phyloP scores from a whole-genome alignment of 78 protist species.

The Diacronema lutheri region DNA sequence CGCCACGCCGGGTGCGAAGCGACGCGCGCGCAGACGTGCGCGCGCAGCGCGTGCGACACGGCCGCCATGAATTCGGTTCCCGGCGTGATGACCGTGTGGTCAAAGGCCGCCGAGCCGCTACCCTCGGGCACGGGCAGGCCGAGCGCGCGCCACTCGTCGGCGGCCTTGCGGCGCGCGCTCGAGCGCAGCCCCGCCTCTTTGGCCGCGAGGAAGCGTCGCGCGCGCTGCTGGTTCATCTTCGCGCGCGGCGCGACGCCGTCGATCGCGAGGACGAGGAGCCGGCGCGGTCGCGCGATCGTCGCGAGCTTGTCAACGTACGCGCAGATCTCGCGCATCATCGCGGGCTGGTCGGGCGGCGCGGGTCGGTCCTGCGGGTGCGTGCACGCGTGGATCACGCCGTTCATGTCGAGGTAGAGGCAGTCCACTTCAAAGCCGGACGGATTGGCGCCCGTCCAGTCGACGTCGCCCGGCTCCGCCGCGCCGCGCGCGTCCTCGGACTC shows the following conservation, averaged over 20 bases:
- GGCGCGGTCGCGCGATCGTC: conserved; percentile 70
- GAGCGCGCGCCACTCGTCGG: too few relatives aligned
- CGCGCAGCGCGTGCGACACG: conserved; percentile 18
- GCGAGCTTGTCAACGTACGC: conserved; percentile 81
- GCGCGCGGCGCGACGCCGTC: conserved; percentile 96
- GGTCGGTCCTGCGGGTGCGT: conserved; percentile 69
- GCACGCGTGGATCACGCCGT: conserved; percentile 94
- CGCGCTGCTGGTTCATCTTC: conserved; percentile 95
- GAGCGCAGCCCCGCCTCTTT: neutral
- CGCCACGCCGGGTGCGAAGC: conserved; percentile 47
- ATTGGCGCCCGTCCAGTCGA: conserved; percentile 41
- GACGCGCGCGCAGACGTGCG: too few relatives aligned
- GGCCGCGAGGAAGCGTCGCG: conserved; percentile 72
- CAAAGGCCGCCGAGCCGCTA: too few relatives aligned
- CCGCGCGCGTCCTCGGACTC: too few relatives aligned
- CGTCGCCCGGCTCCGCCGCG: too few relatives aligned
- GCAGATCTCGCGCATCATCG: conserved; percentile 72
- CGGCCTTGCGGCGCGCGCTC: too few relatives aligned
- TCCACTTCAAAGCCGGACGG: conserved; percentile 82
- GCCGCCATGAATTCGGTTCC: conserved; percentile 88
- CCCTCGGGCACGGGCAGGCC: too few relatives aligned
- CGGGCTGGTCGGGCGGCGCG: conserved; percentile 38
- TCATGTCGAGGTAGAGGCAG: conserved; percentile 95
- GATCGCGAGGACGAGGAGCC: conserved; percentile 88
- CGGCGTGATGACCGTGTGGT: conserved; percentile 91